phyloP scores from a whole-genome alignment of 805 yeast species.

The Candida ficus region DNA sequence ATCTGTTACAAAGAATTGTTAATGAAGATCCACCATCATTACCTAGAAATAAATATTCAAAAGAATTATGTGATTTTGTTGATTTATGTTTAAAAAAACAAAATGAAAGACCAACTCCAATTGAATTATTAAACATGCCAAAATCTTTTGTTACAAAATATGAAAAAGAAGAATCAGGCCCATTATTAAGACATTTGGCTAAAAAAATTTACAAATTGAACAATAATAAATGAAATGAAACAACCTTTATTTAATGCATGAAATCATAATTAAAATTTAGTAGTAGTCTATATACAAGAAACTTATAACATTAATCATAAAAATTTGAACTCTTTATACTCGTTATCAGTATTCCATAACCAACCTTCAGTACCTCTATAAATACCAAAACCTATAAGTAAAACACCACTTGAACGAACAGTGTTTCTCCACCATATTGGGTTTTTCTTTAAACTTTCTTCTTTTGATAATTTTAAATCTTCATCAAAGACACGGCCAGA shows the following conservation, averaged over 20 bases:
- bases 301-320: not conserved
- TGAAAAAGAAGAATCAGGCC: slow-evolving; percentile 27
- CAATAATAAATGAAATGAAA: not conserved
- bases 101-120: slow-evolving; percentile 62
- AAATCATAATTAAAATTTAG: too few relatives aligned
- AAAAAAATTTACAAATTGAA: slow-evolving; percentile 26
- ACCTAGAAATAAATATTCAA: slow-evolving; percentile 35
- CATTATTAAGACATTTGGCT: slow-evolving; percentile 38
- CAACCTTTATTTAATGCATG: not conserved
- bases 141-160: slow-evolving; percentile 27
- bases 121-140: slow-evolving; percentile 49
- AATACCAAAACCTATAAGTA: slow-evolving; percentile 50
- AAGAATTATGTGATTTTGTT: slow-evolving; percentile 60
- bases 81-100: slow-evolving; percentile 72
- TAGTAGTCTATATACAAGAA: too few relatives aligned
- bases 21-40: slow-evolving; percentile 86
- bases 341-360: slow-evolving; percentile 44
- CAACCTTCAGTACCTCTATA: slow-evolving; percentile 62
- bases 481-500: slow-evolving; percentile 47
- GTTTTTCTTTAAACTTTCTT: slow-evolving; percentile 31
- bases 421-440: slow-evolving; percentile 62
- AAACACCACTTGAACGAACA: slow-evolving; percentile 49
- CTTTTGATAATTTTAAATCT: slow-evolving; percentile 31
- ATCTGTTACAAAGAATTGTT: slow-evolving; percentile 85
- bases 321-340: slow-evolving; percentile 17